Evolutionary conservation across 2,329 filamentous ascomycete genomes (phyloP).

Genomic region (Verticillium nubilum): DNA sequence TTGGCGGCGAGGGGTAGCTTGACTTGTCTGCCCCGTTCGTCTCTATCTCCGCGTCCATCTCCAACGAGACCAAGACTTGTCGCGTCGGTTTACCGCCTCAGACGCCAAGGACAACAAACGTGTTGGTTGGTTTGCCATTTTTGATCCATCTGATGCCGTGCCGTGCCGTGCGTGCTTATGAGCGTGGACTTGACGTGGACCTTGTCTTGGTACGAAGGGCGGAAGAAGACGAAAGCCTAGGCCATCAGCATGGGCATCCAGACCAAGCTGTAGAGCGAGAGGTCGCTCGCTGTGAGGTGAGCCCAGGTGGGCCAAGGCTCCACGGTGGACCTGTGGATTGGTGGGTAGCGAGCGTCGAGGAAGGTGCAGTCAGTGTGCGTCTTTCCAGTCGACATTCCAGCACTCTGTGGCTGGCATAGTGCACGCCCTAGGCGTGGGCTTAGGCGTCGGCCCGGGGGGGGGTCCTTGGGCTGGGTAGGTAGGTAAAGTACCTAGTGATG

Average conservation of each 20-base stretch:
- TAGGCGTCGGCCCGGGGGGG: background rate
- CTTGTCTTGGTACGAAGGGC: background rate
- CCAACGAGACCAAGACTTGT: background rate
- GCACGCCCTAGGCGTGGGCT: too few species aligned
- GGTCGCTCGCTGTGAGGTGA: background rate
- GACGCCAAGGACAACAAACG: background rate
- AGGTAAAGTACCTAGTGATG: background rate
- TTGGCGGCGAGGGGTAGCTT: background rate
- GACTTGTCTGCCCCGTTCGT: background rate
- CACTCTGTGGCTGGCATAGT: background rate
- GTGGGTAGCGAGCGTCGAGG: background rate
- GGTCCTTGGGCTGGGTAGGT: background rate
- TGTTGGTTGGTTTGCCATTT: background rate
- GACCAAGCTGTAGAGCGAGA: too few species aligned
- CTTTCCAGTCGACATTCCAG: background rate
- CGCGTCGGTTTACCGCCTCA: background rate
- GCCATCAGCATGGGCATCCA: too few species aligned
- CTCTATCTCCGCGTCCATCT: background rate
- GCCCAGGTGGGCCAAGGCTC: background rate
- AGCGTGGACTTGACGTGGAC: background rate
- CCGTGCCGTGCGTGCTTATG: background rate
- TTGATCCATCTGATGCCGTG: background rate
- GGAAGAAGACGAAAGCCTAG: background rate
- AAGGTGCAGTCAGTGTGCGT: background rate
- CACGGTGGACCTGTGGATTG: background rate